These are phyloP conservation scores for Coemansia sp. DNA, from an alignment of 192 early-diverging fungal genomes.

Conservation along the genomic window DNA sequence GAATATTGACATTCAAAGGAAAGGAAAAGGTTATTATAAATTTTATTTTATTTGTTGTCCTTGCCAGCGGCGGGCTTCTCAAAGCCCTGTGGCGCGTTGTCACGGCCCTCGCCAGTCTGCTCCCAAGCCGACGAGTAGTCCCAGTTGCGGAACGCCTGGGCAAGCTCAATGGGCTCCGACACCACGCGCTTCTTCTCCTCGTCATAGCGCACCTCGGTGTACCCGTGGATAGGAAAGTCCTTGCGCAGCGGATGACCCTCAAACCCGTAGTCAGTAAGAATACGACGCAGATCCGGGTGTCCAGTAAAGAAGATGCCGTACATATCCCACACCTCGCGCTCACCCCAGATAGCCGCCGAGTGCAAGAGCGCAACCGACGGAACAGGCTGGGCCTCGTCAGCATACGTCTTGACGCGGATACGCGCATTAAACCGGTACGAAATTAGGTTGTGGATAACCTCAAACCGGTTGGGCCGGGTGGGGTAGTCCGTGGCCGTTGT, in stretches of 20 bases:
- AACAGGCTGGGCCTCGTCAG: slow-evolving; percentile 87
- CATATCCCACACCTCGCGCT: slow-evolving; percentile 99
- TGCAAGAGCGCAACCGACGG: slow-evolving; percentile 83
- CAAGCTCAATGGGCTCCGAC: slow-evolving; percentile 93
- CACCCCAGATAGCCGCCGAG: slow-evolving; percentile 94
- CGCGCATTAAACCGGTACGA: slow-evolving; percentile 88
- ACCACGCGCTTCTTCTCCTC: slow-evolving; percentile 98
- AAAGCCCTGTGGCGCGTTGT: slow-evolving; percentile 54
- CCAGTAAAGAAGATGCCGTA: slow-evolving; percentile 95
- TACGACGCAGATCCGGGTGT: slow-evolving; percentile 95
- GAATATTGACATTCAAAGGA: background rate
- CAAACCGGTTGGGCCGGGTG: slow-evolving; percentile 89
- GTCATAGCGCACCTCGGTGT: slow-evolving; percentile 98
- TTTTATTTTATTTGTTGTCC: background rate
- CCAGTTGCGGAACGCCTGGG: slow-evolving; percentile 96
- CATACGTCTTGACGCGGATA: slow-evolving; percentile 97
- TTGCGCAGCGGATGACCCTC: slow-evolving; percentile 95
- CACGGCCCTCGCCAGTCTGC: slow-evolving; percentile 69
- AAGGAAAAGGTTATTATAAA: background rate
- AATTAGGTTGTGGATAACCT: slow-evolving; percentile 94
- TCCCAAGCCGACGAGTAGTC: slow-evolving; percentile 97
- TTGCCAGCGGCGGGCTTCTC: slow-evolving; percentile 33
- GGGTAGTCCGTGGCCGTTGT: slow-evolving; percentile 94
- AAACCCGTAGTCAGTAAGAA: slow-evolving; percentile 98
- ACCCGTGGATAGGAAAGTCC: slow-evolving; percentile 99